Percentiles rank a stretch among this genome's conserved stretches.
Evolutionary conservation across 163 green algal species (phyloP).

Genomic region (Scenedesmus sp.): DNA sequence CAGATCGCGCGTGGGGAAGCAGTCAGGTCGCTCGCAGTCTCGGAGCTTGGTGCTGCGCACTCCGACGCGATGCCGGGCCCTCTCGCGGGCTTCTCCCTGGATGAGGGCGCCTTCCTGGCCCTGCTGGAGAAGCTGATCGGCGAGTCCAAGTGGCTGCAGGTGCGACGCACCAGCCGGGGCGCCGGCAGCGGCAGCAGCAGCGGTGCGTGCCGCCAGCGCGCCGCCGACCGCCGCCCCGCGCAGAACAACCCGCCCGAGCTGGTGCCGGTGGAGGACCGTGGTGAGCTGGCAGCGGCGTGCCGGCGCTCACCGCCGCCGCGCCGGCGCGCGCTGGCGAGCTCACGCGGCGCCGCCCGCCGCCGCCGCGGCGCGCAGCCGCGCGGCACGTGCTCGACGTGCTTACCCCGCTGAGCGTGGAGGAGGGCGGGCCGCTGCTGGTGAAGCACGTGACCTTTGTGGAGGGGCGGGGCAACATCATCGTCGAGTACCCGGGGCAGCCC

Average conservation of each 20-base stretch:
- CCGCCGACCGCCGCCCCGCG: slow-evolving; percentile 52
- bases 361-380: slow-evolving; percentile 50
- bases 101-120: slow-evolving; percentile 57
- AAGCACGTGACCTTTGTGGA: slow-evolving; percentile 42
- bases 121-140: slow-evolving; percentile 48
- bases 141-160: slow-evolving; percentile 27
- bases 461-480: slow-evolving; percentile 79
- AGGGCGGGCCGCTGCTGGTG: slow-evolving; percentile 68
- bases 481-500: slow-evolving; percentile 65
- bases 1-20: too few relatives aligned
- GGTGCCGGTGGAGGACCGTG: slow-evolving; percentile 68
- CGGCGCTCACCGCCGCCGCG: background rate
- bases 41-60: too few relatives aligned
- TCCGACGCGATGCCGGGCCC: background rate
- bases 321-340: too few relatives aligned
- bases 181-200: background rate
- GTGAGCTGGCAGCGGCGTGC: background rate
- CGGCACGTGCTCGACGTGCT: slow-evolving; percentile 76
- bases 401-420: slow-evolving; percentile 62
- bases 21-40: too few relatives aligned
- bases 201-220: slow-evolving; percentile 11
- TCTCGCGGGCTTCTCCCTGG: slow-evolving; percentile 25
- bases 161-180: too few relatives aligned
- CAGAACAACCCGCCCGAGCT: slow-evolving; percentile 81
- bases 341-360: background rate